Base-by-base conservation (phyloP, 345 rosid genomes). In the Atalantia buxifolia region DNA sequence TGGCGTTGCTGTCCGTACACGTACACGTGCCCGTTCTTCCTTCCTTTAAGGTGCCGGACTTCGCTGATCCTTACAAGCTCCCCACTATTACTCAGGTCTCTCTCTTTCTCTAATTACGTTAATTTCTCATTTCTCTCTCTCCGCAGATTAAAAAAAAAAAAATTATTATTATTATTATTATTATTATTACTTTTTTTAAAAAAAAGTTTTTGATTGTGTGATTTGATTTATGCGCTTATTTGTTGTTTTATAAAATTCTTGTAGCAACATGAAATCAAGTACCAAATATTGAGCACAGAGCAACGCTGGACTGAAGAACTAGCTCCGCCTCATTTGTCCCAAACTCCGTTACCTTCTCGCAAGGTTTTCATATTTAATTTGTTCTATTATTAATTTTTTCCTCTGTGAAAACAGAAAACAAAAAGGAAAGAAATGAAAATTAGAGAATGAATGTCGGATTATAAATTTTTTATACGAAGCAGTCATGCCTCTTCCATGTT, bases 401-500 rank as follows among this genome's bases (percentile, higher is more conserved):
- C 22, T 40, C 2, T 12, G 10, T 24, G 7, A 61, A 48, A 21
- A 22, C 16, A 1, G 22, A 3, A 40, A 71, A 69, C 31, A 56
- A 33, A 28, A 66, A 19, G 3, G 68, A 42, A 69, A 45, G 13
- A 4, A 9, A 53, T 21, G 35, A 28, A 31, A 7, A 33, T 19
- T 40, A 10, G 57, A 30, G 16, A 9, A 25, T 33, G 57, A 9
- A 61, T 27, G 30, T 36, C 67, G 79, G 63, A 63, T 67, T 48
- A 64, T 60, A 4, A 73, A 14, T 57, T 14, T 59, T 80, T 80
- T 42, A 81, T 78, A 61, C 86, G 80, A 67, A 83, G 78, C 78
- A 89, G 87, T 92, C 93, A 88, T 88, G 91, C 84, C 74, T 88
- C 90, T 89, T 89, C 85, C 91, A 85, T 85, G 89, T 89, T 86